phyloP scores from a whole-genome alignment of 2,329 filamentous ascomycete species.

The Chaetomium olivaceum region DNA sequence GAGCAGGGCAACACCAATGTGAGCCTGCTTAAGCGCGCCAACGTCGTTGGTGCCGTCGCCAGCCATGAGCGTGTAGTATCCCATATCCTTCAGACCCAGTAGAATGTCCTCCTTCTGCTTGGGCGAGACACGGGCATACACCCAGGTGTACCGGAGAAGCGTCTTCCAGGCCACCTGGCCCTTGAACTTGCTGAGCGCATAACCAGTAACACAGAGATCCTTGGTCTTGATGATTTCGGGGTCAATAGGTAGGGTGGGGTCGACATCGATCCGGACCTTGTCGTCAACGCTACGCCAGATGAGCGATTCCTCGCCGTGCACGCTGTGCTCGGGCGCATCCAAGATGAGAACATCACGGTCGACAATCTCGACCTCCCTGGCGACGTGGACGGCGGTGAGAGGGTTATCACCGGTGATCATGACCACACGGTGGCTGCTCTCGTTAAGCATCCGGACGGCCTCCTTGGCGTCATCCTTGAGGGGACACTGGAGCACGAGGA shows the following conservation, averaged over 20 bases:
- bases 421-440: conserved; percentile 96
- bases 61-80: conserved; percentile 98
- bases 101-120: conserved; percentile 99
- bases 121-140: conserved; percentile 95
- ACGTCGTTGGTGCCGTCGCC: conserved; percentile 99
- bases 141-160: conserved; percentile 88
- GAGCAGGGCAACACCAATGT: conserved; percentile 92
- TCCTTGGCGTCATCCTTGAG: conserved; percentile 95
- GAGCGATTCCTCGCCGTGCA: conserved; percentile 73
- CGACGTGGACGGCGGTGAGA: conserved; percentile 92
- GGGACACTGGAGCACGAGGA: conserved; percentile 91
- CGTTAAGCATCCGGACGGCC: conserved; percentile 93
- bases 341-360: conserved; percentile 93
- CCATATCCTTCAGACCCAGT: conserved; percentile 92
- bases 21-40: conserved; percentile 94
- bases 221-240: conserved; percentile 77
- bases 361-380: conserved; percentile 93
- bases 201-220: conserved; percentile 94
- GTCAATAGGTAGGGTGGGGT: conserved; percentile 79
- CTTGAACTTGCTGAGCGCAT: conserved; percentile 86
- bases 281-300: conserved; percentile 97
- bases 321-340: conserved; percentile 89
- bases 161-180: conserved; percentile 73
- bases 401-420: conserved; percentile 99
- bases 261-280: conserved; percentile 79